Evolutionary conservation across 176 grass and related monocot species (phyloP), one percentile per base, ranked within the genome.

Genomic region (Elaeis guineensis): DNA sequence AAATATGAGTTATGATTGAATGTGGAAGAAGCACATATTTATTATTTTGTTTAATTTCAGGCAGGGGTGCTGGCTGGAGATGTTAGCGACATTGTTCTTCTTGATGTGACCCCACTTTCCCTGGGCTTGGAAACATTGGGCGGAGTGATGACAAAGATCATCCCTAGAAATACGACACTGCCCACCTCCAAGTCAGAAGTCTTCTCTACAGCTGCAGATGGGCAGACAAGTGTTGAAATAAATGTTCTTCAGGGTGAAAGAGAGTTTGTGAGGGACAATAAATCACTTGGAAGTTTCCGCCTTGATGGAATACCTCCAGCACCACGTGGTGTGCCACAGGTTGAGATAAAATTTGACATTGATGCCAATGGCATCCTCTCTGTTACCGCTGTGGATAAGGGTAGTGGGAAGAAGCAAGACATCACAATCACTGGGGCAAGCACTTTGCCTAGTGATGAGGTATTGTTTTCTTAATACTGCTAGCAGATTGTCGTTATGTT

Each of bases 141-240:
- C 52, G 79, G 88, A 23, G 80, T 92, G 50, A 92, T 92, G 88
- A 92, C 88, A 21, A 92, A 92, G 73, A 86, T 92, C 57, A 92
- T 92, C 29, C 79, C 79, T 20, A 74, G 83, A 54, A 92, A 87
- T 15, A 92, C 88, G n/a, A 87, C 88, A 2, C 16, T 92, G 57
- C 88, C 83, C 22, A 92, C 88, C 23, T 80, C 79, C 0, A 86
- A 87, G 60, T 83, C 83, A 0, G 88, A 92, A 54, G 83, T 87
- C 18, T 92, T 87, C 74, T 86, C 88, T 28, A 87, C 83, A 18
- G 88, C 88, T 60, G 76, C 80, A 44, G 88, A 92, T 58, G 83
- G 83, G 7, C 88, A 92, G 58, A 83, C 88, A 5, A 86, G 80
- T 61, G 83, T 87, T 25, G 83, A 86, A 59, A 83, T 92, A 50